Evolutionary conservation across 2,329 filamentous ascomycete genomes (phyloP).

Genomic region (Aspergillus calidoustus): DNA sequence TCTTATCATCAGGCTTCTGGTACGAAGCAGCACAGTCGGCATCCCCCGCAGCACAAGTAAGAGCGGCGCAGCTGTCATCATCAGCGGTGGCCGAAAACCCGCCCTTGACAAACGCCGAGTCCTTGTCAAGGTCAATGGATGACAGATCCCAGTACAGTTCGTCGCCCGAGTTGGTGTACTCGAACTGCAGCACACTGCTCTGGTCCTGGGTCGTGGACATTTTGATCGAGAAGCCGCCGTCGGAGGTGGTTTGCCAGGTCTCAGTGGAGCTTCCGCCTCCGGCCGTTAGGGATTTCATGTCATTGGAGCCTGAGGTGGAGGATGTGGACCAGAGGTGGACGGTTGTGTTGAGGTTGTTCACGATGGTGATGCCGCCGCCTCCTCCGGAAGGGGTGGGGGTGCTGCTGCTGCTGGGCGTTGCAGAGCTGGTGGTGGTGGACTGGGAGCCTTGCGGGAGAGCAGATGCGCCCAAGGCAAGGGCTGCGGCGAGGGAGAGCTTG

Average conservation of each 20-base stretch:
- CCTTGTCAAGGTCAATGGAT: conserved; percentile 39
- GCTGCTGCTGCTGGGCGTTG: conserved; percentile 6
- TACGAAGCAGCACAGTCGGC: conserved; percentile 39
- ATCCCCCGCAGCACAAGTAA: conserved; percentile 39
- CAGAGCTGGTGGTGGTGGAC: conserved; percentile 1
- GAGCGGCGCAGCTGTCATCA: conserved; percentile 34
- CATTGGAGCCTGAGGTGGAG: neutral
- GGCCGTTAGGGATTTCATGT: neutral
- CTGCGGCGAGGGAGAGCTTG: neutral
- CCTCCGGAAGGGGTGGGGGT: neutral
- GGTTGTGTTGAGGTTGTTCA: conserved; percentile 12
- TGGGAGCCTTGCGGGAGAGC: neutral
- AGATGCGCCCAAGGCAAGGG: conserved; percentile 6
- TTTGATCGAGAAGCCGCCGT: conserved; percentile 43
- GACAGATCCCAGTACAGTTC: conserved; percentile 48
- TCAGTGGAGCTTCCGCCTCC: conserved; percentile 6
- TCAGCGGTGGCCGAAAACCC: conserved; percentile 38
- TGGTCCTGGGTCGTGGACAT: conserved; percentile 32
- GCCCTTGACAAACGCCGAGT: conserved; percentile 38
- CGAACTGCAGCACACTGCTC: conserved; percentile 38
- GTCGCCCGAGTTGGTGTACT: conserved; percentile 40
- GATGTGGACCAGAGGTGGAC: conserved; percentile 10
- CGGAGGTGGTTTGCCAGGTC: conserved; percentile 5
- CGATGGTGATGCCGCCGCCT: conserved; percentile 8
- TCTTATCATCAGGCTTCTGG: conserved; percentile 40